Base-by-base conservation (phyloP, 257 asterid species). In the Nicotiana tabacum region DNA sequence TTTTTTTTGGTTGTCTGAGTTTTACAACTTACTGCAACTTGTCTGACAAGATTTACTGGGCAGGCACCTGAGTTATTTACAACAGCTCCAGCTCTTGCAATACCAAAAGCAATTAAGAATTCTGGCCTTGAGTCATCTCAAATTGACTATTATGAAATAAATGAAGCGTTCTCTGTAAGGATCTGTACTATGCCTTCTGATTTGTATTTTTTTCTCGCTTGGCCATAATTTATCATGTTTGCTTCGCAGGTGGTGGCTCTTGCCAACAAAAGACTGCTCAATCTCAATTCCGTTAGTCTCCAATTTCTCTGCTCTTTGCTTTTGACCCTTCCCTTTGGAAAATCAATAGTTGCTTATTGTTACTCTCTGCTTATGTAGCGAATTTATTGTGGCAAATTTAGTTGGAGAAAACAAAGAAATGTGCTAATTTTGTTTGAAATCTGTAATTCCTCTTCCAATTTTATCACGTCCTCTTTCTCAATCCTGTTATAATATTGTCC, bases 51-150 rank as follows among this genome's bases (percentile, higher is more conserved):
- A 81, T 84, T 84, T 66, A 55, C 87, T 89, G 84, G 77, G 86
- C 92, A 94, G 99, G 98, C 97, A 76, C 99, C 99, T 60, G 98
- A 90, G 87, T 82, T 89, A 84, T 96, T 96, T 74, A 90, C 99
- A 77, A 96, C 98, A 85, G 93, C 99, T 88, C 99, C 99, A 66
- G 94, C 98, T 53, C 89, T 96, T 74, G 98, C 97, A 70, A 94
- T 96, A 87, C 99, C 99, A 5, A 94, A 90, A 91, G 98, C 99
- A 77, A 90, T 96, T 81, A 84, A 90, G 67, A 90, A 83, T 82
- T 89, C 98, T 88, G 96, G 98, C 46, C 84, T 93, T 87, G 83
- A 90, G 83, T 88, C 94, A 27, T 90, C 97, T 83, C 87, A 89
- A 57, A 91, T 96, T 60, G 98, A 96, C 82, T 93, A 87, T 83